Evolutionary conservation across 2,329 filamentous ascomycete species (phyloP).

Genomic region (Dactylonectria macrodidyma): DNA sequence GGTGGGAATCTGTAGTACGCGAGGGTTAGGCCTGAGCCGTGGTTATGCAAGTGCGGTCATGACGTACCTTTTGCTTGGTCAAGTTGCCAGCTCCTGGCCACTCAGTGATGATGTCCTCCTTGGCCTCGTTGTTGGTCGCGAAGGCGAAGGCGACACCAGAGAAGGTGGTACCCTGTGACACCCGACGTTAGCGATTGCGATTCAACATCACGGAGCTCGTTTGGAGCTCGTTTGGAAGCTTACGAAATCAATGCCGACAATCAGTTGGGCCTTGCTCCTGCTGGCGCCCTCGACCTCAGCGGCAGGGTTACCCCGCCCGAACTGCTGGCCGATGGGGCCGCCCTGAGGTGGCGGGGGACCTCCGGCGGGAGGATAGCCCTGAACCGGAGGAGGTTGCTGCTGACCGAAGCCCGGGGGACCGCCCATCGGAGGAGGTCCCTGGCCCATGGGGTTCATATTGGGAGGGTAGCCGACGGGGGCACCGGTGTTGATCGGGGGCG

Average conservation of each 20-base stretch:
- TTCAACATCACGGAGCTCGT: not conserved
- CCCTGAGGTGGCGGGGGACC: conserved; percentile 58
- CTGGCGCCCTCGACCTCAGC: conserved; percentile 89
- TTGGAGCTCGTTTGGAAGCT: conserved; percentile 50
- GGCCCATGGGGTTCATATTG: conserved; percentile 61
- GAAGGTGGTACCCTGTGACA: conserved; percentile 88
- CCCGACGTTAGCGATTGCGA: conserved; percentile 32
- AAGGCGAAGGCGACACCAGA: conserved; percentile 98
- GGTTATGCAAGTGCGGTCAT: not conserved
- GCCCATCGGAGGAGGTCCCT: conserved; percentile 59
- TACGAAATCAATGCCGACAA: conserved; percentile 99
- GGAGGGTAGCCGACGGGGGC: conserved; percentile 74
- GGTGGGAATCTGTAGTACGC: conserved; percentile 83
- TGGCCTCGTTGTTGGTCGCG: conserved; percentile 96
- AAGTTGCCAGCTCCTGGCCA: conserved; percentile 98
- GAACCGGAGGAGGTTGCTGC: conserved; percentile 50
- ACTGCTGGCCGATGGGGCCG: conserved; percentile 58
- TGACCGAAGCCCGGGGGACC: conserved; percentile 57
- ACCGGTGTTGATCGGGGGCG: conserved; percentile 77
- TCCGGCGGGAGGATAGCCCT: conserved; percentile 60
- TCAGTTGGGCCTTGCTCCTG: conserved; percentile 95
- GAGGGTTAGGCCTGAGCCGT: conserved; percentile 30
- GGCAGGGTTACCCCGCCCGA: conserved; percentile 62
- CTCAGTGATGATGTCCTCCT: conserved; percentile 99
- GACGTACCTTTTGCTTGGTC: conserved; percentile 94